phyloP scores from a whole-genome alignment of 805 yeast species.

The Wickerhamiella azymoides region DNA sequence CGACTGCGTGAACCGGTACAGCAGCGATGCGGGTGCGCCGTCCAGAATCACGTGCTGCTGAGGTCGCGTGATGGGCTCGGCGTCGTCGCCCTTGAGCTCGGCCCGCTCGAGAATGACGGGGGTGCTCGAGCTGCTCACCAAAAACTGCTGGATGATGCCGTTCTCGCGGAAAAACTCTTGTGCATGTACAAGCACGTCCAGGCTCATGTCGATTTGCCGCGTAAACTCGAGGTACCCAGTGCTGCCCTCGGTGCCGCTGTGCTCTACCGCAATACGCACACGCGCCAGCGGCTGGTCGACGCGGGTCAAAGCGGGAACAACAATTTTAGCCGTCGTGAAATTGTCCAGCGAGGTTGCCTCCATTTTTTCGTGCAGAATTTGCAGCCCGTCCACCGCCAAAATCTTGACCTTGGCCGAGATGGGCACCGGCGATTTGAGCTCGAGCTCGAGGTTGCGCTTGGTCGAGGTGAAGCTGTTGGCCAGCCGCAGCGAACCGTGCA shows the following conservation, averaged over 20 bases:
- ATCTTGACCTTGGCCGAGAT: conserved; percentile 11
- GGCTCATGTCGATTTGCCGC: conserved; percentile 34
- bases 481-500: conserved; percentile 17
- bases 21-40: conserved; percentile 56
- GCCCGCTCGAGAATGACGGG: conserved; percentile 45
- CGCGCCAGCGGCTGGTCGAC: conserved; percentile 16
- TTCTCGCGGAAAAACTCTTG: conserved; percentile 58
- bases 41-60: conserved; percentile 38
- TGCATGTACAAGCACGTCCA: conserved; percentile 59
- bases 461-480: conserved; percentile 12
- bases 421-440: conserved; percentile 6
- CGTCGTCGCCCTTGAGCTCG: conserved; percentile 25
- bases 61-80: conserved; percentile 20
- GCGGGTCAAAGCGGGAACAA: conserved; percentile 23
- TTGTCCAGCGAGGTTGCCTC: conserved; percentile 9
- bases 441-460: conserved; percentile 15
- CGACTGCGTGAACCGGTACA: conserved; percentile 36
- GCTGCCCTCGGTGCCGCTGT: conserved; percentile 18
- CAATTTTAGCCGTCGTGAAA: conserved; percentile 12
- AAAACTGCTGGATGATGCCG: conserved; percentile 50
- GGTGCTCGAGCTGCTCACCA: conserved; percentile 45
- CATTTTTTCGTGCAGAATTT: conserved; percentile 15
- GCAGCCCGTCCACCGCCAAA: conserved; percentile 14
- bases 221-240: conserved; percentile 18
- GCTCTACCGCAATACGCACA: conserved; percentile 19